Evolutionary conservation across 495 filamentous ascomycete genomes (phyloP), one percentile per base, ranked within the genome.

Genomic region (Hypoxylon subgilvum): DNA sequence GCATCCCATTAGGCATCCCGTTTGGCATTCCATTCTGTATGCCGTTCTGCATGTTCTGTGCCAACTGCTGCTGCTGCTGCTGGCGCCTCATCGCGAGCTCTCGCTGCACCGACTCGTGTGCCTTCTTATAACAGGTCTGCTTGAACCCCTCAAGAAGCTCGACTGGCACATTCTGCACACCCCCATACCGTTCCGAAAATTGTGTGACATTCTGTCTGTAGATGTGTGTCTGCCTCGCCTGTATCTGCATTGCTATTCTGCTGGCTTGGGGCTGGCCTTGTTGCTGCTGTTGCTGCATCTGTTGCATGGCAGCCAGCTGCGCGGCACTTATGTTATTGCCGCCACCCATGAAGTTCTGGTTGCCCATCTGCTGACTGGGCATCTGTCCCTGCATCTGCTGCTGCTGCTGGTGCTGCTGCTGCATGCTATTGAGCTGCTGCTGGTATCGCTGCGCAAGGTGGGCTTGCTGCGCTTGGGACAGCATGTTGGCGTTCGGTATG

Each of bases 191-290:
- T 10, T 61, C 63, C 18, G 67, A 56, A 30, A 81, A 70, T 3
- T 70, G 67, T 5, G 76, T 71, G 57, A 85, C 74, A n/a, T 79
- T 62, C 43, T 81, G 78, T 6, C 71, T 55, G 18, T 83, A 77
- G 10, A 74, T 57, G 34, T 75, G 72, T 30, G 75, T 69, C 22
- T 71, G 75, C 40, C 76, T 53, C 7, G 42, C 31, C 10, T 44
- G 57, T 7, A 68, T 32, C 2, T 62, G 57, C 63, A 57, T 32
- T 34, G n/a, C n/a, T n/a, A n/a, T n/a, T n/a, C n/a, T n/a, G n/a
- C n/a, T n/a, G n/a, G n/a, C n/a, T n/a, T 47, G 47, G 32, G 59
- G 38, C 34, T 54, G 47, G 8, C 34, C 38, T 10, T 31, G 57
- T 30, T 65, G 64, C 18, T 63, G 57, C n/a, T 69, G 61, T 6